These are phyloP conservation scores for Pseudopyrenochaeta lycopersici DNA, from an alignment of 2,329 filamentous ascomycete species.

Conservation along the genomic window DNA sequence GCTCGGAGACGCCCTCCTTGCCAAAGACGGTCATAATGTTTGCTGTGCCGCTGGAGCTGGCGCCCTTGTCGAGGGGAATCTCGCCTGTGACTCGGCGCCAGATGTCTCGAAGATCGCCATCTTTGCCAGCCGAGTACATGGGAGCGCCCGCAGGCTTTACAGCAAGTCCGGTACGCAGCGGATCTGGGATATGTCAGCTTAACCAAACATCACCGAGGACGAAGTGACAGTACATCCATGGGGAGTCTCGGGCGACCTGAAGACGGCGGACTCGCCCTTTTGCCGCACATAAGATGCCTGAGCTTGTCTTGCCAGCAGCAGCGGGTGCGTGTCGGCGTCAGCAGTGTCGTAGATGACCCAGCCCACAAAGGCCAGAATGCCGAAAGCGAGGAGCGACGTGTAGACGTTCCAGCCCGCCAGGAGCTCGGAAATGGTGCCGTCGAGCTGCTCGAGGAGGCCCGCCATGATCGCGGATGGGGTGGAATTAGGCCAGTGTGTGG, in stretches of 20 bases:
- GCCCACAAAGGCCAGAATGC: slow-evolving; percentile 72
- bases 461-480: slow-evolving; percentile 42
- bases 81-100: slow-evolving; percentile 80
- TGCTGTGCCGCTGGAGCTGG: slow-evolving; percentile 70
- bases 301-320: slow-evolving; percentile 87
- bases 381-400: slow-evolving; percentile 75
- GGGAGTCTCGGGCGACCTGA: slow-evolving; percentile 83
- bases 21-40: slow-evolving; percentile 83
- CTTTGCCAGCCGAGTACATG: slow-evolving; percentile 82
- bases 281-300: slow-evolving; percentile 80
- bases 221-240: slow-evolving; percentile 68
- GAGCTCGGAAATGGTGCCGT: slow-evolving; percentile 73
- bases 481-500: neutral
- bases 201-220: neutral
- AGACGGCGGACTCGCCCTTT: slow-evolving; percentile 84
- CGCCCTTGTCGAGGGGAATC: slow-evolving; percentile 69
- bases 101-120: slow-evolving; percentile 90
- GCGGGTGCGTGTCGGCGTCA: slow-evolving; percentile 91
- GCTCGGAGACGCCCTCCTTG: slow-evolving; percentile 76
- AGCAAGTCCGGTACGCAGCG: slow-evolving; percentile 59
- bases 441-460: slow-evolving; percentile 70
- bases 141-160: slow-evolving; percentile 82
- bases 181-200: slow-evolving; percentile 39
- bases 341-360: slow-evolving; percentile 75
- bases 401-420: slow-evolving; percentile 84